Evolutionary conservation across 2,329 filamentous ascomycete species (phyloP).

Genomic region (Verticillium albo-atrum): DNA sequence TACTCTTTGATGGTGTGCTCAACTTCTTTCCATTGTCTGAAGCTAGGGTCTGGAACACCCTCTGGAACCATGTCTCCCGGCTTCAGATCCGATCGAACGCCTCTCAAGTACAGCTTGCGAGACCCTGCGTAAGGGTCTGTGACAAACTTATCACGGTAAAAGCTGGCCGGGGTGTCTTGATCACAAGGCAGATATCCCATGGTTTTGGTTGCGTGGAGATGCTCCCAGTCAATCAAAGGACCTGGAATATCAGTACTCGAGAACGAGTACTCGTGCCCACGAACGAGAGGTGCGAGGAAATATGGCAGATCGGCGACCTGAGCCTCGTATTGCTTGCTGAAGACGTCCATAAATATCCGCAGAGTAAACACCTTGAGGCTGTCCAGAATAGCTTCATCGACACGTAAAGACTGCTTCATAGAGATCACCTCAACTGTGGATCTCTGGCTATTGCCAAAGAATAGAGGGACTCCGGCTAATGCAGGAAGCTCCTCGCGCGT

Average conservation of each 20-base stretch:
- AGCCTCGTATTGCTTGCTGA: constrained; percentile 78
- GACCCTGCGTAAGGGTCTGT: constrained; percentile 58
- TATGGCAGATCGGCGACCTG: constrained; percentile 67
- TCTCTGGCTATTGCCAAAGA: constrained; percentile 58
- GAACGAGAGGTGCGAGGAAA: constrained; percentile 63
- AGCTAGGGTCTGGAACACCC: constrained; percentile 41
- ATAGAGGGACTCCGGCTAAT: constrained; percentile 67
- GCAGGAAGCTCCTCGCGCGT: constrained; percentile 61
- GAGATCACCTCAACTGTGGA: constrained; percentile 52
- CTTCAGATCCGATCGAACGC: constrained; percentile 52
- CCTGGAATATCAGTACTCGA: background rate
- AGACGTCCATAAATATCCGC: constrained; percentile 74
- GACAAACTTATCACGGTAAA: constrained; percentile 50
- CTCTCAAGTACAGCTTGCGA: constrained; percentile 53
- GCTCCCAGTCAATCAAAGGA: constrained; percentile 54
- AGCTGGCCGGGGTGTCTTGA: constrained; percentile 37
- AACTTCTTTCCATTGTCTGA: constrained; percentile 34
- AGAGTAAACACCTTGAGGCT: constrained; percentile 70
- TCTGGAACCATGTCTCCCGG: constrained; percentile 62
- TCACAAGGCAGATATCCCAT: constrained; percentile 32
- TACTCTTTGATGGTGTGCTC: constrained; percentile 73
- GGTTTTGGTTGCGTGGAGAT: constrained; percentile 37
- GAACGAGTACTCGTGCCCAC: constrained; percentile 21
- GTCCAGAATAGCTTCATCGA: constrained; percentile 40
- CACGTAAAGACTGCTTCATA: constrained; percentile 35